Base-by-base conservation (phyloP, 306 rosid genomes). In the Quercus glauca region DNA sequence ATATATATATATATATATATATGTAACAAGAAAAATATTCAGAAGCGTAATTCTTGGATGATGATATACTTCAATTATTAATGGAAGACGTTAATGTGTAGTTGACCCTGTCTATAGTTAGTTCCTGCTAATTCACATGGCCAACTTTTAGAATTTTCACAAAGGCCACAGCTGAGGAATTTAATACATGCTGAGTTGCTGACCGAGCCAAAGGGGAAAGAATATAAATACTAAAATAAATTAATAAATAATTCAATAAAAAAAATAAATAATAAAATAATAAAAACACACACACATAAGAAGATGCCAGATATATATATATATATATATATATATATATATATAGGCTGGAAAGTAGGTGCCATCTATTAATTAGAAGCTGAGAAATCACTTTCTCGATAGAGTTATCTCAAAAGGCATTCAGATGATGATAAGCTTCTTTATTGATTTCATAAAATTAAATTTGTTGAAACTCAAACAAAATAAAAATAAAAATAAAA, bases 301-400 rank as follows among this genome's bases (percentile, higher is more conserved):
- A 8, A 59, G 17, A 59, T 6, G 65, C 23, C 31, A 41, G 70
- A 75, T 51, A 7, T 13, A 53, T 58, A 82, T 31, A 31, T 31
- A 29, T 29, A 31, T 31, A 31, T 31, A 31, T 28, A 28, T 28
- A 28, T 29, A 29, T 29, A 29, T 29, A 29, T 29, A 82, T 33
- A 33, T 31, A 31, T 31, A 64, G 77, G 63, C 58, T 63, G 20
- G 74, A 80, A 72, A 75, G 78, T 83, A 65, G 85, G 81, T 83
- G 76, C 55, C 74, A 20, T 23, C 31, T 75, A 78, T 74, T 77
- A 78, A 74, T 73, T 55, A 80, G 75, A 78, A 67, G 79, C 37
- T 73, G 85, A 81, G 29, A 85, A 53, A 80, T 78, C 93, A 70
- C 83, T 85, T 72, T 85, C 92, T 78, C 72, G 52, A 84, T 26